These are phyloP conservation scores for Trypanosoma boissoni DNA, from an alignment of 208 protist species.

Conservation along the genomic window DNA sequence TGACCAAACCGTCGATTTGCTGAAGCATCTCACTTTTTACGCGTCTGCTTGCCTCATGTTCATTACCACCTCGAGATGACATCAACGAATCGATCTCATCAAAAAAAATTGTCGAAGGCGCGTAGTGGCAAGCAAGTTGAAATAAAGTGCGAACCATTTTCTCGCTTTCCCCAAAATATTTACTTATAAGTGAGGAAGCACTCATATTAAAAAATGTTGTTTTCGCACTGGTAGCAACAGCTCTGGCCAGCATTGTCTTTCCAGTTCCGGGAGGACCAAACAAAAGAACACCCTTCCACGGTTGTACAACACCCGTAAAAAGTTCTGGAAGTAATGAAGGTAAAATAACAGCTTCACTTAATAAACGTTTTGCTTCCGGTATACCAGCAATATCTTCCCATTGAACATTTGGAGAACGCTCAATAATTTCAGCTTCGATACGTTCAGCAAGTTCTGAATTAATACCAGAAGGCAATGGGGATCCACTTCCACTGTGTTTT, in stretches of 20 bases:
- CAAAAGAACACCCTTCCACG: slow-evolving; percentile 98
- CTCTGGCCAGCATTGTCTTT: slow-evolving; percentile 99
- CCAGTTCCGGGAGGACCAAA: slow-evolving; percentile 99
- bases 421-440: slow-evolving; percentile 75
- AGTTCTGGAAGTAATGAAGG: slow-evolving; percentile 70
- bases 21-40: slow-evolving; percentile 96
- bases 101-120: slow-evolving; percentile 93
- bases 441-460: slow-evolving; percentile 39
- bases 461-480: slow-evolving; percentile 19
- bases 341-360: slow-evolving; percentile 78
- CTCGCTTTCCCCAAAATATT: slow-evolving; percentile 92
- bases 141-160: slow-evolving; percentile 91
- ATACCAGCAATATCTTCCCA: slow-evolving; percentile 77
- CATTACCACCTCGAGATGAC: slow-evolving; percentile 41
- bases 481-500: background rate
- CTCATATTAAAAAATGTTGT: slow-evolving; percentile 96
- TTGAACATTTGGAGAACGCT: slow-evolving; percentile 39
- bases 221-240: slow-evolving; percentile 66
- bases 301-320: slow-evolving; percentile 67
- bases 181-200: slow-evolving; percentile 75
- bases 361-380: slow-evolving; percentile 69
- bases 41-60: slow-evolving; percentile 83
- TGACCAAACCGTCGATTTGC: slow-evolving; percentile 80
- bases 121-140: slow-evolving; percentile 81
- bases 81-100: slow-evolving; percentile 89